Base-by-base conservation (phyloP, 176 grass and related monocot genomes). In the Musa acuminata region DNA sequence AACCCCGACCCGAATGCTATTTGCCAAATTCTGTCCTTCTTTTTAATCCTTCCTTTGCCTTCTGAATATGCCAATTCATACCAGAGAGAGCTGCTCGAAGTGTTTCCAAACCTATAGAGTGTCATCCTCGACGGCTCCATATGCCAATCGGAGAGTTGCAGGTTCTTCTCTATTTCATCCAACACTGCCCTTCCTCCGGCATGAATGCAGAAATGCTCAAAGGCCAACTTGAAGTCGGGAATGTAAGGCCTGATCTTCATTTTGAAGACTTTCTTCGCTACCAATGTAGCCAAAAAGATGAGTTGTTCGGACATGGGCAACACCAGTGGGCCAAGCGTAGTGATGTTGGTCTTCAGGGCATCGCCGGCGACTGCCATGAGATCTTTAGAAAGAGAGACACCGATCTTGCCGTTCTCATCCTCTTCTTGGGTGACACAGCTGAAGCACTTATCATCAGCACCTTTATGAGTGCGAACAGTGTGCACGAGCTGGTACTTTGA, bases 281-380 rank as follows among this genome's bases (percentile, higher is more conserved):
- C 52, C 74, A 96, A 55, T 17, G 92, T 89, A 1, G 80, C 82
- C 29, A 85, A 14, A 82, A 96, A 96, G 13, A 92, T 48, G 11
- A 96, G 79, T 76, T 96, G 92, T 83, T 96, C 92, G 0, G 89
- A 92, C 60, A 92, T 3, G 1, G 92, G 92, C 29, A 96, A 72
- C 43, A 96, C 92, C 0, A 96, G 86, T 2, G 92, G 92, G 0
- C 92, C 92, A 0, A 97, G 81, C 1, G 94, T 97, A 0, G 94
- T 97, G 83, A 97, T 97, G 85, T 97, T 97, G 24, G 94, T 97
- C 83, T 97, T 97, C 11, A 97, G 79, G 5, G 94, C 94, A 16
- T 97, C 90, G n/a, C 87, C 94, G 4, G 90, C 94, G 6, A 97
- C 94, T 8, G 79, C 87, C 90, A 97, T 93, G 11, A 97, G 87